Percentiles rank a stretch among this genome's conserved stretches.
Conservation (phyloP, 2,329 filamentous ascomycete genomes). For the Claviceps digitariae region DNA sequence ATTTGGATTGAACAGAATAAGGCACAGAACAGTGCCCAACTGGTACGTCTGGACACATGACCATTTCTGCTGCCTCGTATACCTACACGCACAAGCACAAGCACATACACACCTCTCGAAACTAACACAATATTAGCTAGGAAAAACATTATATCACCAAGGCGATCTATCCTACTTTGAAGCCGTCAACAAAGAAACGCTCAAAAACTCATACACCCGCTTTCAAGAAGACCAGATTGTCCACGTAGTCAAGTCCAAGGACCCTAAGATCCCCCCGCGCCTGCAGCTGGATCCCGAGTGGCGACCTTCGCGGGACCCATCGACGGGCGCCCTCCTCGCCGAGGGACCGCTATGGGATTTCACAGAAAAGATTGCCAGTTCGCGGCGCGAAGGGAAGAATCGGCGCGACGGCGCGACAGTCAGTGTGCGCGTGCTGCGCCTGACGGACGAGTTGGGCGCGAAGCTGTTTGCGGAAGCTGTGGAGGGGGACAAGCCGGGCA, state of each 20-base stretch:
- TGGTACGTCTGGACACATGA: conserved; percentile 43
- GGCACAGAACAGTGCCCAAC: conserved; percentile 67
- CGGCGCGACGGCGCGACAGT: conserved; percentile 86
- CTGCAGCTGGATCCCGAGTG: conserved; percentile 63
- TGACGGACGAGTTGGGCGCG: conserved; percentile 62
- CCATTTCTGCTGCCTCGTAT: no score
- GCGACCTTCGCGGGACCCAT: conserved; percentile 52
- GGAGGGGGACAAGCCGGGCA: conserved; percentile 22
- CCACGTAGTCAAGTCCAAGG: conserved; percentile 55
- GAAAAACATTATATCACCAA: conserved; percentile 95
- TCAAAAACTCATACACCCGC: conserved; percentile 81
- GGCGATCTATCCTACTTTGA: conserved; percentile 96
- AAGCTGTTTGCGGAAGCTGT: conserved; percentile 51
- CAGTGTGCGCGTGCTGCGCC: conserved; percentile 60
- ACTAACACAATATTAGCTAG: conserved; percentile 41
- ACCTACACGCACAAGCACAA: no score
- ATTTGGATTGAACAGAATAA: conserved; percentile 68
- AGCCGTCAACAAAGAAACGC: conserved; percentile 93
- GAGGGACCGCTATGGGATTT: conserved; percentile 82
- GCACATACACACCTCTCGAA: no score
- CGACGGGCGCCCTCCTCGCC: conserved; percentile 48
- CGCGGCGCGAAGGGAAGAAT: conserved; percentile 86
- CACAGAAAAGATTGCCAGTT: conserved; percentile 72
- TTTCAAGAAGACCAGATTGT: conserved; percentile 89
- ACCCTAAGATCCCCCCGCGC: conserved; percentile 44